A percentile compares a stretch with the other conserved stretches of the same genome.
Conservation (phyloP, 2,329 filamentous ascomycete genomes). For the Penicillium expansum region DNA sequence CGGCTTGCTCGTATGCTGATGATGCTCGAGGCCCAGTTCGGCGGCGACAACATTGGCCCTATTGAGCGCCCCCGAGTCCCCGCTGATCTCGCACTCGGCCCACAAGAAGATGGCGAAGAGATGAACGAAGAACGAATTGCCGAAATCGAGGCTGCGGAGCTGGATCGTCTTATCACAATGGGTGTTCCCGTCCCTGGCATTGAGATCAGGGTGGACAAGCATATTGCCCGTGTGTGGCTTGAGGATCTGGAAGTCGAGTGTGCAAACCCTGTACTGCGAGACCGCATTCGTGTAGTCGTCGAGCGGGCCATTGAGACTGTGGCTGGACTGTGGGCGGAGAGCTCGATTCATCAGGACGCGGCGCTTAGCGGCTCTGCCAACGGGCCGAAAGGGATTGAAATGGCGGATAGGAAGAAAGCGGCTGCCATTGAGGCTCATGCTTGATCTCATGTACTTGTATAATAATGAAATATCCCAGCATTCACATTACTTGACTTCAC, state of each 20-base stretch:
- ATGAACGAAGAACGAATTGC: conserved; percentile 49
- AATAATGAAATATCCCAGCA: conserved; percentile 1
- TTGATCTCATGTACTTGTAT: conserved; percentile 15
- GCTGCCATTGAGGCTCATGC: conserved; percentile 25
- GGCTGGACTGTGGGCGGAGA: conserved; percentile 60
- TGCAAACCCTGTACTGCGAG: conserved; percentile 70
- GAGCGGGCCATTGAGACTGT: conserved; percentile 87
- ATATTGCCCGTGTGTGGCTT: conserved; percentile 84
- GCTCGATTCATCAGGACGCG: conserved; percentile 22
- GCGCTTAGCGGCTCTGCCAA: conserved; percentile 25
- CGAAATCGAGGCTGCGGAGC: conserved; percentile 62
- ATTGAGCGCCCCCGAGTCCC: conserved; percentile 62
- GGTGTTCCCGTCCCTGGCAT: conserved; percentile 91
- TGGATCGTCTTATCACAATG: conserved; percentile 74
- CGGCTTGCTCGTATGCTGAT: conserved; percentile 83
- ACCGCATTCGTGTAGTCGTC: conserved; percentile 83
- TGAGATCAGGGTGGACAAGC: conserved; percentile 81
- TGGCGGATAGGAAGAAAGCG: conserved; percentile 20
- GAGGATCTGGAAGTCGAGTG: conserved; percentile 91
- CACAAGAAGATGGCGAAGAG: conserved; percentile 25
- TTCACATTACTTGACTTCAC: background rate
- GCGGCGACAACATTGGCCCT: conserved; percentile 71
- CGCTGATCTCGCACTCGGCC: conserved; percentile 19
- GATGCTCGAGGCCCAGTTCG: conserved; percentile 97
- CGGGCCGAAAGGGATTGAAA: conserved; percentile 15